Evolutionary conservation across 768 basidiomycete genomes (phyloP).

Genomic region (Leccinum barrowsii): DNA sequence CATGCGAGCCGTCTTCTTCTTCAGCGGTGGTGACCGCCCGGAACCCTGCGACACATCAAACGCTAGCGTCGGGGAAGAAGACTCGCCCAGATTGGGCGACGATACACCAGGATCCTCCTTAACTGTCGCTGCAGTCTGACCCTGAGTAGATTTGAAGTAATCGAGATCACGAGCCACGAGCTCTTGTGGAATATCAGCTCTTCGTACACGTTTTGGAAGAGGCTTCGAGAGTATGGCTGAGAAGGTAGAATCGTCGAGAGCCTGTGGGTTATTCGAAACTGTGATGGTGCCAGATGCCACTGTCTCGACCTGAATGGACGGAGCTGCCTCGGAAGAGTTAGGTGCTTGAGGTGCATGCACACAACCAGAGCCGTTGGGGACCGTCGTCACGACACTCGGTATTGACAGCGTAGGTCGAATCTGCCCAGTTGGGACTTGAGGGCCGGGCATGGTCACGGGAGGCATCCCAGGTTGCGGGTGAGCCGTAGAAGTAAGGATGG

Average conservation of each 20-base stretch:
- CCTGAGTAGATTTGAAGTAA: slow-evolving; percentile 25
- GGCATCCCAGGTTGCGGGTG: not conserved
- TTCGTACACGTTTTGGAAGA: slow-evolving; percentile 26
- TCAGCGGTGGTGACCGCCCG: slow-evolving; percentile 1
- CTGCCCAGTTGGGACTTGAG: not conserved
- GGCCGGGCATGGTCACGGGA: not conserved
- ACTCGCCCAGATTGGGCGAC: not conserved
- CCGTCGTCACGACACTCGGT: not conserved
- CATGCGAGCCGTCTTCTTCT: slow-evolving; percentile 25
- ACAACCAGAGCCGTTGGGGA: not conserved
- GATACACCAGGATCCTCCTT: not conserved
- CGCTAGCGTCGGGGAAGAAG: not conserved
- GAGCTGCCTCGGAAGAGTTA: not conserved
- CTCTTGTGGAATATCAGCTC: slow-evolving; percentile 20
- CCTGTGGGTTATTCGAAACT: not conserved
- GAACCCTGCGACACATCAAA: not conserved
- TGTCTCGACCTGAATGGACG: not conserved
- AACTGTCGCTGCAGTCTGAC: not conserved
- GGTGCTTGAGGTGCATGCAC: not conserved
- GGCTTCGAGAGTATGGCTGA: slow-evolving; percentile 13
- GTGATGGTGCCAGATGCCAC: not conserved
- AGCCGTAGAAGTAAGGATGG: not conserved
- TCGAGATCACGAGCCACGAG: slow-evolving; percentile 29
- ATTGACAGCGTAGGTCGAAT: not conserved
- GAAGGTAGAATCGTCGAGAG: not conserved